phyloP scores from a whole-genome alignment of 306 rosid species.

The Castanea sativa region DNA sequence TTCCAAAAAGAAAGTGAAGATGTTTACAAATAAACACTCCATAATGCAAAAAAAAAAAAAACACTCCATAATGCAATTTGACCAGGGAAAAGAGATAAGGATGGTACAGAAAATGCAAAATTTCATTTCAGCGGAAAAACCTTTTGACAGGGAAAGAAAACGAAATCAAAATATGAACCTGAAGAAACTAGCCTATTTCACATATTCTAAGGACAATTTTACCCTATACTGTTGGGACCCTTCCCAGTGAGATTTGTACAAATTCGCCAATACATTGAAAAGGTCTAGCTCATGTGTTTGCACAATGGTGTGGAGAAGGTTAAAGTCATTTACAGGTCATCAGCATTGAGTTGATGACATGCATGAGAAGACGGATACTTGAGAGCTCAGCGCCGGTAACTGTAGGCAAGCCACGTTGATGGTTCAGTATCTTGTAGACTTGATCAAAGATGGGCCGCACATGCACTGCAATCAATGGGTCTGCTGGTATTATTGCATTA shows the following conservation, averaged over 20 bases:
- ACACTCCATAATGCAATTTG: not conserved
- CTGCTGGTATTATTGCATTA: constrained; percentile 52
- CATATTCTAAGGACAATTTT: not conserved
- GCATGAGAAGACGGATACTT: constrained; percentile 72
- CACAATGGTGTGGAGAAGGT: not conserved
- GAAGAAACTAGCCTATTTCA: not conserved
- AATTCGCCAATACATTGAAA: constrained; percentile 23
- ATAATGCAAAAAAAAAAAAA: not conserved
- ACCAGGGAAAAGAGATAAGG: not conserved
- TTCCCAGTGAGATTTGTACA: constrained; percentile 38
- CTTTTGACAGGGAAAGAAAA: constrained; percentile 16
- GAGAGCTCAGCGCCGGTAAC: constrained; percentile 51
- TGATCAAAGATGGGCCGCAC: constrained; percentile 85
- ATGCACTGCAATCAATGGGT: constrained; percentile 72
- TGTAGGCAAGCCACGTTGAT: constrained; percentile 71
- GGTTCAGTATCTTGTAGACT: constrained; percentile 89
- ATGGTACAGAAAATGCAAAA: not conserved
- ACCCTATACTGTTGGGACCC: constrained; percentile 28
- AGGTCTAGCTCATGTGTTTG: constrained; percentile 10
- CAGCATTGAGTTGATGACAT: constrained; percentile 88
- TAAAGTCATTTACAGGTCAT: constrained; percentile 75
- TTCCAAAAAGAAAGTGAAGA: too few species aligned
- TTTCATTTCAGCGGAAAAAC: constrained; percentile 17
- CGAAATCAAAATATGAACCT: not conserved
- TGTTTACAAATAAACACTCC: not conserved